Conservation (phyloP, 2,329 filamentous ascomycete species). For the Aspergillus transmontanensis region DNA sequence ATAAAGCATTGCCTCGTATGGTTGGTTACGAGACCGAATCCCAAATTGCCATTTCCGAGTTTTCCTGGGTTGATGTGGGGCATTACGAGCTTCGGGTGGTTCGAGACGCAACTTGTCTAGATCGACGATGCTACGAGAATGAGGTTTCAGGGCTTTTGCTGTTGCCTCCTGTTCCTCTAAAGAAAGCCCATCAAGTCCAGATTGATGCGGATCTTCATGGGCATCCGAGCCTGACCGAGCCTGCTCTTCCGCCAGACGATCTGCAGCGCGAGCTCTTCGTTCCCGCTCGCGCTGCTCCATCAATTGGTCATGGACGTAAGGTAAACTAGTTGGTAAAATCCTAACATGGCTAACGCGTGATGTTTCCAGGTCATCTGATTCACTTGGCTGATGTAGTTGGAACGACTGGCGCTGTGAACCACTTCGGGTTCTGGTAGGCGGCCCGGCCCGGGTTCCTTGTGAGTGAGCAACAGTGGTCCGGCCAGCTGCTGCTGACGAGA, state of each 20-base stretch:
- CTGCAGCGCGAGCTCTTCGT: conserved; percentile 30
- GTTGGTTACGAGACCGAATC: conserved; percentile 90
- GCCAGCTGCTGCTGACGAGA: conserved; percentile 22
- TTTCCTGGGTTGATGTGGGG: conserved; percentile 54
- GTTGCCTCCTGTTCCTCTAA: conserved; percentile 80
- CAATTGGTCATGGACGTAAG: conserved; percentile 86
- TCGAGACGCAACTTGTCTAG: conserved; percentile 63
- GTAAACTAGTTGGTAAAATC: conserved; percentile 86
- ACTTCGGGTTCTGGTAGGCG: conserved; percentile 28
- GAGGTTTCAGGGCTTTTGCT: conserved; percentile 78
- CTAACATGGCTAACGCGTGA: conserved; percentile 81
- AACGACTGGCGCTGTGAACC: conserved; percentile 28
- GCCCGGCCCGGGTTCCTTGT: conserved; percentile 22
- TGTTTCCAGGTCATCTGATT: conserved; percentile 39
- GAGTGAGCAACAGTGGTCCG: conserved; percentile 20
- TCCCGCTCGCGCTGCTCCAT: conserved; percentile 63
- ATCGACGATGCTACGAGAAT: conserved; percentile 71
- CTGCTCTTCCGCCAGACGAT: conserved; percentile 49
- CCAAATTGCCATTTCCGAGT: conserved; percentile 97
- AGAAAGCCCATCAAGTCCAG: conserved; percentile 33
- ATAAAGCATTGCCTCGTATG: conserved; percentile 90
- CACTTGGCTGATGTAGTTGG: conserved; percentile 27
- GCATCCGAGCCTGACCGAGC: conserved; percentile 14
- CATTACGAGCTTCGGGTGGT: conserved; percentile 55
- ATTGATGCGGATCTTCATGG: conserved; percentile 25